Base-by-base conservation (phyloP, 306 rosid species). In the Sicyos baderoa region DNA sequence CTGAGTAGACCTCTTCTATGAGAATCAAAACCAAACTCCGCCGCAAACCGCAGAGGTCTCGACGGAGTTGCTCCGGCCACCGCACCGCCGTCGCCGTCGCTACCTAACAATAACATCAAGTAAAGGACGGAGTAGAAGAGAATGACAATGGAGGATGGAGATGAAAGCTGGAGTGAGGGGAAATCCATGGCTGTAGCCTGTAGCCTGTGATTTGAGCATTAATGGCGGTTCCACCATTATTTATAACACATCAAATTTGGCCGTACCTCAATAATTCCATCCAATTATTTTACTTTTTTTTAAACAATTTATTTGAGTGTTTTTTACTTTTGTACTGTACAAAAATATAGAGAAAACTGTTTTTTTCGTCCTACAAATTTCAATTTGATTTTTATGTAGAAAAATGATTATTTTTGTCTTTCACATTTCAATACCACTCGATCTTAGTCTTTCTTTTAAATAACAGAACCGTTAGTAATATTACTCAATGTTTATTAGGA, bases 1-100 rank as follows among this genome's bases (percentile, higher is more conserved):
- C 10, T 70, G 29, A 79, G 27, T 11, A 84, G 67, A 65, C 44
- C 65, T 72, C 86, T 84, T 53, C 75, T 55, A 18, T 65, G 6
- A 37, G 53, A 11, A 18, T 6, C 51, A n/a, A 37, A 51, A 49
- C 27, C 48, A 35, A 35, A 49, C 60, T 51, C 73, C 10, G 32
- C 2, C 5, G 35, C 35, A 42, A 62, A 62, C 51, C n/a, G 69
- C 5, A 70, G 62, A 27, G 47, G 18, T 14, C 37, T 14, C 9
- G 37, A 69, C 51, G 49, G 73, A 69, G 48, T n/a, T 5, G 56
- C 60, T 50, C n/a, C 73, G 47, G 18, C 59, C 59, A 68, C 25
- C 72, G 10, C 59, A 22, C 23, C 23, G 48, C 55, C 73, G 40
- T 54, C 5, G 29, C 69, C 37, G 14, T 35, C 9, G 25, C 53